Evolutionary conservation across 768 basidiomycete species (phyloP).

Genomic region (Tricholoma flavovirens): DNA sequence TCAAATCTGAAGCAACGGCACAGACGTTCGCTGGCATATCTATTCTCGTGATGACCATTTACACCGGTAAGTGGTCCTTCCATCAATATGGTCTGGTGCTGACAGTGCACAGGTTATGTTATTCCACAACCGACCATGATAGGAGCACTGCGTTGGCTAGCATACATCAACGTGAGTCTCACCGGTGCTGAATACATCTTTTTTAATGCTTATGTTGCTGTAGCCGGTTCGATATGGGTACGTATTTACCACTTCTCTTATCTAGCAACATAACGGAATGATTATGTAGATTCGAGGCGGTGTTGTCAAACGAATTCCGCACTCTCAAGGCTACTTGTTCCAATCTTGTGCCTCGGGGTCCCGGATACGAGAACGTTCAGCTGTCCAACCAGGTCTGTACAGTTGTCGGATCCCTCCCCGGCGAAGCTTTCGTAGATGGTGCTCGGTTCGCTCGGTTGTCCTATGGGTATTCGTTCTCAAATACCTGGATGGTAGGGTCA

Average conservation of each 20-base stretch:
- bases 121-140: conserved; percentile 62
- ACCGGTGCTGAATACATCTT: neutral
- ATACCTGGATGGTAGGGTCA: conserved; percentile 19
- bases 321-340: conserved; percentile 57
- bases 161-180: conserved; percentile 51
- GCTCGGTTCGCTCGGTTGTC: conserved; percentile 41
- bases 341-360: conserved; percentile 53
- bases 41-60: conserved; percentile 49
- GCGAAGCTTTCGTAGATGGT: conserved; percentile 55
- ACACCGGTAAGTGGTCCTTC: too few species aligned
- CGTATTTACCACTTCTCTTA: conserved; percentile 40
- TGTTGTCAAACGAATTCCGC: conserved; percentile 81
- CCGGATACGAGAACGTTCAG: too few species aligned
- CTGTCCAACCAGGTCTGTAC: too few species aligned
- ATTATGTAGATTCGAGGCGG: conserved; percentile 60
- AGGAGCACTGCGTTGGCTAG: conserved; percentile 63
- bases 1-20: conserved; percentile 53
- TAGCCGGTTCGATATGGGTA: conserved; percentile 41
- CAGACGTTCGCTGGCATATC: conserved; percentile 44
- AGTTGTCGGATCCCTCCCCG: conserved; percentile 59
- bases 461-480: too few species aligned
- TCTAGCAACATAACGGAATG: neutral
- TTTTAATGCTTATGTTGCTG: conserved; percentile 1
- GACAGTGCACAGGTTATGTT: too few species aligned
- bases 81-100: too few species aligned